phyloP scores from a whole-genome alignment of 78 protist genomes.

The Chrysochromulina tobinii region DNA sequence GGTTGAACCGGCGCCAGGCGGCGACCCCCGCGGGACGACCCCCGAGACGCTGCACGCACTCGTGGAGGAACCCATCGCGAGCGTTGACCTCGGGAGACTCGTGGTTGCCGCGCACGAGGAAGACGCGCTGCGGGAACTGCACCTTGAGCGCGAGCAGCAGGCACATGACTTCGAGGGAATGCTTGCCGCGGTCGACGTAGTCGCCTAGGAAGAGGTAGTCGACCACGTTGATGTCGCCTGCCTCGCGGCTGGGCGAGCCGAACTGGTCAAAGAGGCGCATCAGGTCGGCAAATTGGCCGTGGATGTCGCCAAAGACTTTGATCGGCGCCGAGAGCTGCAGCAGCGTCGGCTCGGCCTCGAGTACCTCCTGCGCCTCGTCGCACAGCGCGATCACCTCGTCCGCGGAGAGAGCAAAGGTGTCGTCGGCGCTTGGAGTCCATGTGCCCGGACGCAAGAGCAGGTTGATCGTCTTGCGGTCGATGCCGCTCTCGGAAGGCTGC shows the following conservation, averaged over 20 bases:
- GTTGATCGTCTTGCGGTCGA: background rate
- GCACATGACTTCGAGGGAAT: slow-evolving; percentile 41
- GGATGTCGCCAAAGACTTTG: slow-evolving; percentile 34
- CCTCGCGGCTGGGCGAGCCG: background rate
- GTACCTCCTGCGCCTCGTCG: background rate
- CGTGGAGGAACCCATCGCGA: slow-evolving; percentile 58
- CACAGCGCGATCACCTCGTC: slow-evolving; percentile 1
- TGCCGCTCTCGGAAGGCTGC: background rate
- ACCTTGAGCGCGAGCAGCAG: slow-evolving; percentile 46
- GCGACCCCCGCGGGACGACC: background rate
- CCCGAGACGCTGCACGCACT: slow-evolving; percentile 35
- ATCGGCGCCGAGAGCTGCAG: background rate
- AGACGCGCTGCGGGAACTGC: slow-evolving; percentile 20
- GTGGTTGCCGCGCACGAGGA: slow-evolving; percentile 66
- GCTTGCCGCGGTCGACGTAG: slow-evolving; percentile 57
- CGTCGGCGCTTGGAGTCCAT: background rate
- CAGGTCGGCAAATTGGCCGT: slow-evolving; percentile 10
- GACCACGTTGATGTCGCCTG: background rate
- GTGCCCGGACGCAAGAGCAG: background rate
- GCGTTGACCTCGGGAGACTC: slow-evolving; percentile 54
- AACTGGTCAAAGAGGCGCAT: slow-evolving; percentile 8
- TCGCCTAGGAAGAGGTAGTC: slow-evolving; percentile 63
- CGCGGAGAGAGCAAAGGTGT: background rate
- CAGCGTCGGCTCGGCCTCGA: slow-evolving; percentile 22
- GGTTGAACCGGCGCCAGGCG: slow-evolving; percentile 3